Evolutionary conservation across 1,284 basidiomycete species (phyloP), one percentile per base, ranked within the genome.

Genomic region (Ceratobasidium theobromae): DNA sequence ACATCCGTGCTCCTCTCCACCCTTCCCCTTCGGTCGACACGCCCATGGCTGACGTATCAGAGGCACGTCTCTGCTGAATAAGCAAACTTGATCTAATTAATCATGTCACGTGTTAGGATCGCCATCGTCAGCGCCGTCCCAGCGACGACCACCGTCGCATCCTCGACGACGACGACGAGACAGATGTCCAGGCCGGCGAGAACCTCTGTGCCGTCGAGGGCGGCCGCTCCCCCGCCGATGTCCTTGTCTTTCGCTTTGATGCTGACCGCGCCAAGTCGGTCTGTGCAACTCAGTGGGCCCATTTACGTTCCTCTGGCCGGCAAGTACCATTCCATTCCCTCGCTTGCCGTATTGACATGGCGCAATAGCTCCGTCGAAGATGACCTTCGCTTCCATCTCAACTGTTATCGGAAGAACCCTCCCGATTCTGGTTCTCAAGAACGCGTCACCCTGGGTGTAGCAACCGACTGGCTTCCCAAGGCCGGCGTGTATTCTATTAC

Each of bases 371-470:
- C 58, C 2, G 58, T 62, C 4, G 58, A 62, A 35, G 58, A 62
- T 27, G 58, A 62, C 28, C 58, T 62, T 62, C 58, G 58, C 58
- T 62, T 62, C 58, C 58, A 62, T 62, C 58, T 62, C 32, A 62
- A 62, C 16, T 62, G 58, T 52, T 62, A 62, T 62, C 58, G 58
- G 58, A 62, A 62, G 58, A 62, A 62, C 21, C 58, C 58, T 6
- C 58, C 58, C 23, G 58, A 62, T n/a, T 35, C 58, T 12, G 35
- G 45, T 62, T 62, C 58, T 16, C 46, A 46, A 40, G 58, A 62
- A n/a, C 46, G 58, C 40, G 58, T 62, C 18, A 62, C 58, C 6
- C 32, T 62, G 4, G 58, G 58, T 5, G 58, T 62, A 11, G 58
- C 58, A 40, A 62, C 58, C 21, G 58, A 62, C 35, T 62, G 58